A percentile compares a stretch with the other conserved stretches of the same genome.
These are phyloP conservation scores for Myriosclerotinia duriaeana DNA, from an alignment of 2,329 filamentous ascomycete species.

Conservation along the genomic window DNA sequence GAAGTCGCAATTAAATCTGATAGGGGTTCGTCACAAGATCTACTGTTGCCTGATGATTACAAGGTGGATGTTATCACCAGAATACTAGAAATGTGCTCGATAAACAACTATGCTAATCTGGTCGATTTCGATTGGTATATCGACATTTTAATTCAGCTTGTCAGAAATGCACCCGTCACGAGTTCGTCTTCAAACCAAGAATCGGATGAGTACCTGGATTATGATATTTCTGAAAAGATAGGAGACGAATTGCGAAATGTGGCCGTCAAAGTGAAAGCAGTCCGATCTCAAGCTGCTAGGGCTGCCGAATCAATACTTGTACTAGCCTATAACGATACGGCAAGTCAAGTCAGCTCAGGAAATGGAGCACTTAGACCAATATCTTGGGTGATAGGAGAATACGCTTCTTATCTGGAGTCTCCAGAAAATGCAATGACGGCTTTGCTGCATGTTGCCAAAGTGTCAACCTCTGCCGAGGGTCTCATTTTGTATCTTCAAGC, in stretches of 20 bases:
- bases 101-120: conserved; percentile 82
- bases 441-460: conserved; percentile 63
- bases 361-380: conserved; percentile 71
- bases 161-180: conserved; percentile 64
- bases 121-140: conserved; percentile 98
- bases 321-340: conserved; percentile 54
- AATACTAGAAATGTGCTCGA: conserved; percentile 85
- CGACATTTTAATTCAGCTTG: conserved; percentile 80
- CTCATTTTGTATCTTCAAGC: conserved; percentile 82
- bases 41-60: conserved; percentile 81
- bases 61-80: conserved; percentile 76
- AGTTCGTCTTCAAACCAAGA: conserved; percentile 37
- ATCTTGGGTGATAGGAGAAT: conserved; percentile 88
- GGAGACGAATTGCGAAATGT: conserved; percentile 86
- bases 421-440: conserved; percentile 72
- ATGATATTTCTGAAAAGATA: conserved; percentile 64
- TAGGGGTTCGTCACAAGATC: conserved; percentile 52
- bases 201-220: conserved; percentile 26
- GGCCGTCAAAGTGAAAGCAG: conserved; percentile 83
- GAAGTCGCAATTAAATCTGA: conserved; percentile 51
- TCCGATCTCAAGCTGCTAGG: conserved; percentile 75
- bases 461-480: conserved; percentile 59
- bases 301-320: conserved; percentile 77
- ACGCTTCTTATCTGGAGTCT: conserved; percentile 66
- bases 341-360: conserved; percentile 55